Base-by-base conservation (phyloP, 139 green algal species). In the Closterium sp. region DNA sequence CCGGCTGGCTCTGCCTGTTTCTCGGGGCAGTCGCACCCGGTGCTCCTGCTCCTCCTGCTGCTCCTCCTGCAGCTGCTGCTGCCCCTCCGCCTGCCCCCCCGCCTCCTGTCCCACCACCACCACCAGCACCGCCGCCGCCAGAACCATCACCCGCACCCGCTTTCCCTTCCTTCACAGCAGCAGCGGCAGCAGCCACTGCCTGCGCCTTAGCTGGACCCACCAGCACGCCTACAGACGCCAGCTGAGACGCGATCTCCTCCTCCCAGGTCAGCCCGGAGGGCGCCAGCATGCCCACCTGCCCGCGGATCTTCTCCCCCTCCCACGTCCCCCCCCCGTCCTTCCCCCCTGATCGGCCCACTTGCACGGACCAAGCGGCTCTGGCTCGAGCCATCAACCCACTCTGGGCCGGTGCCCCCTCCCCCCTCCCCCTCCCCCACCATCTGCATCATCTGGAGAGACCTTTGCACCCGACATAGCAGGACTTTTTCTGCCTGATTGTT, bases 201-300 rank as follows among this genome's bases (percentile, higher is more conserved):
- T 69, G 43, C 12, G 43, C 43, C 9, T 69, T 69, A 1, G 43
- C 43, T 16, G 43, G 43, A 12, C 43, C 43, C 43, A 86, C 30
- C 81, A 32, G 81, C 81, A 86, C 81, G 21, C 81, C 81, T 34
- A 33, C 81, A 1, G 81, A 12, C n/a, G 81, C 81, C 81, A 86
- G 81, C 81, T 86, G 81, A 12, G 81, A 86, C 81, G 81, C 81
- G 25, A 86, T 86, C 81, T 86, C 81, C n/a, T 86, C 81, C 81
- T 86, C 81, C 81, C 81, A 86, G 28, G n/a, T 86, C n/a, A 86
- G 81, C 81, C 81, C 81, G 1, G 81, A 86, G 21, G 81, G 81
- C 16, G 81, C 81, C n/a, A 86, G 6, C 12, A 19, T 34, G 8
- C 81, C 81, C n/a, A 86, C 81, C n/a, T 32, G n/a, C 28, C 81